phyloP scores from a whole-genome alignment of 2,329 filamentous ascomycete genomes.

The Fonsecaea monophora region DNA sequence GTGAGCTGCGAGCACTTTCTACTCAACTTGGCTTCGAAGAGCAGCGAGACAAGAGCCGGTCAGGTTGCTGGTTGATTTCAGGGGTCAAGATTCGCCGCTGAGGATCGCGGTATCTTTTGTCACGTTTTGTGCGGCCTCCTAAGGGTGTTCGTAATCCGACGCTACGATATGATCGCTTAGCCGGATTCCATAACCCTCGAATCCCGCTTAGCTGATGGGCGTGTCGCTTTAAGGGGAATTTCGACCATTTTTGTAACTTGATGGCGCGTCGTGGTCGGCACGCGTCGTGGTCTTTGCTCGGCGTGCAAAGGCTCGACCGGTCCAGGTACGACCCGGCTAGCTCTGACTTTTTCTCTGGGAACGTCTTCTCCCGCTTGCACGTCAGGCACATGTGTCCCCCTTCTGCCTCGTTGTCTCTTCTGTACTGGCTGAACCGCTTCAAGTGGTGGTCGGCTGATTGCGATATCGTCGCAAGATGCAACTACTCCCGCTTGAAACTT shows the following conservation, averaged over 20 bases:
- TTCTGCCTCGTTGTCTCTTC: background rate
- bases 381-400: too few species aligned
- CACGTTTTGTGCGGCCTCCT: background rate
- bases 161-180: background rate
- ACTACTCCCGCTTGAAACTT: background rate
- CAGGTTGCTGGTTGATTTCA: too few species aligned
- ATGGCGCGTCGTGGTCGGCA: background rate
- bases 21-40: too few species aligned
- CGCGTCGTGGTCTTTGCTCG: background rate
- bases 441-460: background rate
- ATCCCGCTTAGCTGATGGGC: background rate
- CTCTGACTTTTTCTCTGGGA: too few species aligned
- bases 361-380: too few species aligned
- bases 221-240: too few species aligned
- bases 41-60: too few species aligned
- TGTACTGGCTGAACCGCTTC: background rate
- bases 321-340: too few species aligned
- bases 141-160: background rate
- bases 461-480: background rate
- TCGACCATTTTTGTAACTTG: too few species aligned
- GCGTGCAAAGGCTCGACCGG: too few species aligned
- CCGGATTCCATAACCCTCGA: background rate
- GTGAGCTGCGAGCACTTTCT: too few species aligned
- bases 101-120: slow-evolving; percentile 26
- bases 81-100: too few species aligned